Conservation (phyloP, 805 yeast species). For the Zygotorulaspora chibaensis region DNA sequence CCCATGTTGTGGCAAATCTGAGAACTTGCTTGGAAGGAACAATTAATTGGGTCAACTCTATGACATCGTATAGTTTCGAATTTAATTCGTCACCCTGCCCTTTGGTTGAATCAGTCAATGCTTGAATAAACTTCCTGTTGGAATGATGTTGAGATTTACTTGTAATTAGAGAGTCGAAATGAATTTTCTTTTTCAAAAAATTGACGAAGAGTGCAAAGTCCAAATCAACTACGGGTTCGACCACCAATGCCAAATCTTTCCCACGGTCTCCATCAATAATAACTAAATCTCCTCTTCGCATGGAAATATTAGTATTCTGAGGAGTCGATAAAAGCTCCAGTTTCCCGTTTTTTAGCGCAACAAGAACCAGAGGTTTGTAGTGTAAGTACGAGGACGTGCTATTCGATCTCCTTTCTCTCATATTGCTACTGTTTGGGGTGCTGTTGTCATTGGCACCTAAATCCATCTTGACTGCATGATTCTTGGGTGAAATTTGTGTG, state of each 20-base stretch:
- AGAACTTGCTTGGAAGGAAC: slow-evolving; percentile 75
- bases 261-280: slow-evolving; percentile 84
- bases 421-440: slow-evolving; percentile 3
- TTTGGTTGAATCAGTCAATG: slow-evolving; percentile 24
- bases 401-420: slow-evolving; percentile 15
- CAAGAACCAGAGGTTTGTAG: slow-evolving; percentile 40
- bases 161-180: slow-evolving; percentile 39
- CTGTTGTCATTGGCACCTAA: slow-evolving; percentile 12
- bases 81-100: slow-evolving; percentile 26
- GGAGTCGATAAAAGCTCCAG: slow-evolving; percentile 68
- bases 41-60: slow-evolving; percentile 47
- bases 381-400: slow-evolving; percentile 30
- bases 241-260: slow-evolving; percentile 68
- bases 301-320: slow-evolving; percentile 53
- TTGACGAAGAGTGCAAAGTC: slow-evolving; percentile 68
- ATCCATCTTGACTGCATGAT: slow-evolving; percentile 1
- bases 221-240: slow-evolving; percentile 59
- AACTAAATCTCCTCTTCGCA: slow-evolving; percentile 61
- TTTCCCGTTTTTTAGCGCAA: slow-evolving; percentile 59
- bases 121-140: slow-evolving; percentile 26
- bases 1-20: slow-evolving; percentile 71
- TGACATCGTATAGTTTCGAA: slow-evolving; percentile 38
- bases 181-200: slow-evolving; percentile 69
- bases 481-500: slow-evolving; percentile 15
- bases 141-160: slow-evolving; percentile 30